Conservation (phyloP, 345 rosid genomes). For the Pseudoturritis turrita region DNA sequence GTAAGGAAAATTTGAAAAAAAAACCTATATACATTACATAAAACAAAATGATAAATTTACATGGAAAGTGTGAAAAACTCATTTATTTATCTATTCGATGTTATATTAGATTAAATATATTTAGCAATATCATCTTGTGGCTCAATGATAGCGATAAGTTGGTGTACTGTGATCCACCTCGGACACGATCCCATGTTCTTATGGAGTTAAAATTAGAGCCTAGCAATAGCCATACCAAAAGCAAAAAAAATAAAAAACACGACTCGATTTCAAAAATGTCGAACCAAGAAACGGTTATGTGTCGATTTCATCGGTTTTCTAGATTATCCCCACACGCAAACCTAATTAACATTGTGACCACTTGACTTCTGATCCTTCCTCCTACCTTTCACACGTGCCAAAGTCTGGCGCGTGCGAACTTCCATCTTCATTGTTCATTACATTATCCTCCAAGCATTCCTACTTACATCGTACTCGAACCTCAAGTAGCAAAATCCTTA, state of each 20-base stretch:
- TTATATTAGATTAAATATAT: neutral
- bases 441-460: neutral
- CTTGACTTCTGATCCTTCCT: conserved; percentile 9
- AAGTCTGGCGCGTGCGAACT: conserved; percentile 33
- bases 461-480: conserved; percentile 21
- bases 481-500: conserved; percentile 20
- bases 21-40: no score
- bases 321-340: conserved; percentile 17
- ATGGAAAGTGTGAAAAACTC: neutral
- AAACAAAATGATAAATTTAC: no score
- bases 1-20: neutral
- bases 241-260: conserved; percentile 26
- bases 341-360: conserved; percentile 29
- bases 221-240: conserved; percentile 1
- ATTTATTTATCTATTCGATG: neutral
- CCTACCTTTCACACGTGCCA: conserved; percentile 18
- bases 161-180: neutral
- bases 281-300: conserved; percentile 48
- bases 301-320: conserved; percentile 48
- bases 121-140: no score
- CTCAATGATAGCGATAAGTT: no score
- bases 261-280: conserved; percentile 33
- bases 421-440: neutral
- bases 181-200: neutral
- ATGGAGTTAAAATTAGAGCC: neutral